phyloP scores from a whole-genome alignment of 345 rosid species.

The Reutealis trisperma region DNA sequence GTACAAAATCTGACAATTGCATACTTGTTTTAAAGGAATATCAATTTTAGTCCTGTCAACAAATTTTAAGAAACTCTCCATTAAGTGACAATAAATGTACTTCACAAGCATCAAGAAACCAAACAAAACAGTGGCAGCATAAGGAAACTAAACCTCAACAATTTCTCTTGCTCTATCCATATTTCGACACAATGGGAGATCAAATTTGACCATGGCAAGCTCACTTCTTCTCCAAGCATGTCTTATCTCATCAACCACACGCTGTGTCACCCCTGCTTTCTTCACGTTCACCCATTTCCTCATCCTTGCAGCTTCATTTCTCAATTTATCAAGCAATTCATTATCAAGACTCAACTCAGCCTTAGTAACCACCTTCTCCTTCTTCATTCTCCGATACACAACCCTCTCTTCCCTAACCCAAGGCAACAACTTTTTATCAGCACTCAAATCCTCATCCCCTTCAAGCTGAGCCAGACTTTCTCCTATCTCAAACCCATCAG shows the following conservation, averaged over 20 bases:
- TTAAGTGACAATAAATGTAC: background rate
- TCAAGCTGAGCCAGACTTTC: conserved; percentile 34
- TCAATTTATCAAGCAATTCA: conserved; percentile 56
- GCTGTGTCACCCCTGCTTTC: conserved; percentile 79
- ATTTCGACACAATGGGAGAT: conserved; percentile 67
- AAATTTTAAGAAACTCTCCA: background rate
- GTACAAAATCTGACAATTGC: background rate
- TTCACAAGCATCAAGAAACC: background rate
- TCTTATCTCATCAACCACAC: conserved; percentile 59
- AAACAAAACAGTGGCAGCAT: conserved; percentile 3
- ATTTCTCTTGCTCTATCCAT: conserved; percentile 89
- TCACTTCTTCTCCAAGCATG: conserved; percentile 55
- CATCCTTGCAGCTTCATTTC: conserved; percentile 58
- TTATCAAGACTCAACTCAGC: conserved; percentile 60
- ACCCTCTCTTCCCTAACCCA: conserved; percentile 61
- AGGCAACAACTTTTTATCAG: conserved; percentile 54
- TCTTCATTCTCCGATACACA: conserved; percentile 56
- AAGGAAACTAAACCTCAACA: conserved; percentile 53
- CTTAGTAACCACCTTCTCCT: conserved; percentile 47
- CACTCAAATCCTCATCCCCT: conserved; percentile 13
- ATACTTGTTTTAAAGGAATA: background rate
- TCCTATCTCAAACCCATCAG: conserved; percentile 34
- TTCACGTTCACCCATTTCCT: conserved; percentile 82
- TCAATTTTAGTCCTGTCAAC: background rate
- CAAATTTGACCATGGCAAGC: conserved; percentile 75